These are phyloP conservation scores for Fusarium pseudocircinatum DNA, from an alignment of 2,329 filamentous ascomycete species.

Conservation along the genomic window DNA sequence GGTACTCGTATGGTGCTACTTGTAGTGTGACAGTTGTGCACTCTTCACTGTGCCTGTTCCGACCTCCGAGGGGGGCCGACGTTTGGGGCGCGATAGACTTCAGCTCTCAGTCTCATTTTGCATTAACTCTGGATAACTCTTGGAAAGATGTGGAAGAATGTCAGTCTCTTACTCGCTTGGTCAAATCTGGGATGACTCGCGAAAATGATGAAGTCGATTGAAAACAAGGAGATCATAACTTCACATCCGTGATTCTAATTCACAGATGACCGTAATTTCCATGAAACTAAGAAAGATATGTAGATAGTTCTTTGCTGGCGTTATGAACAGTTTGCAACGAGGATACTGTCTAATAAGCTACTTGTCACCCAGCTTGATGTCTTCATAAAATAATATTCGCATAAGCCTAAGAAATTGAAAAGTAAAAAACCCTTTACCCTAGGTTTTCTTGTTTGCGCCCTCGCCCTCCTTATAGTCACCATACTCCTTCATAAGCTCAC, in stretches of 20 bases:
- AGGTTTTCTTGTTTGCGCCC: not conserved
- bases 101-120: too few relatives aligned
- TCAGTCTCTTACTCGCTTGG: not conserved
- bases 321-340: accelerated
- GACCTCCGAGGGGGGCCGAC: not conserved
- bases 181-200: accelerated
- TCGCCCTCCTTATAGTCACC: not conserved
- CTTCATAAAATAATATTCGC: accelerated
- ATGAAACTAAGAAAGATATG: too few relatives aligned
- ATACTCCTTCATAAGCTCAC: not conserved
- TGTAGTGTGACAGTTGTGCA: not conserved
- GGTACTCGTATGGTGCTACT: not conserved
- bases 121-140: accelerated
- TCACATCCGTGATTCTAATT: too few relatives aligned
- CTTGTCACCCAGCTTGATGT: not conserved
- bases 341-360: accelerated
- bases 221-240: too few relatives aligned
- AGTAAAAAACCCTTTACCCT: not conserved
- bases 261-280: too few relatives aligned
- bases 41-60: not conserved
- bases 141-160: accelerated
- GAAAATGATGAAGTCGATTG: not conserved
- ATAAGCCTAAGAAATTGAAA: not conserved
- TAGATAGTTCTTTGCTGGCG: accelerated
- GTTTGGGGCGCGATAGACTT: not conserved